These are phyloP conservation scores for Nitzschia sp. DNA, from an alignment of 108 stramenopile genomes.

Conservation along the genomic window DNA sequence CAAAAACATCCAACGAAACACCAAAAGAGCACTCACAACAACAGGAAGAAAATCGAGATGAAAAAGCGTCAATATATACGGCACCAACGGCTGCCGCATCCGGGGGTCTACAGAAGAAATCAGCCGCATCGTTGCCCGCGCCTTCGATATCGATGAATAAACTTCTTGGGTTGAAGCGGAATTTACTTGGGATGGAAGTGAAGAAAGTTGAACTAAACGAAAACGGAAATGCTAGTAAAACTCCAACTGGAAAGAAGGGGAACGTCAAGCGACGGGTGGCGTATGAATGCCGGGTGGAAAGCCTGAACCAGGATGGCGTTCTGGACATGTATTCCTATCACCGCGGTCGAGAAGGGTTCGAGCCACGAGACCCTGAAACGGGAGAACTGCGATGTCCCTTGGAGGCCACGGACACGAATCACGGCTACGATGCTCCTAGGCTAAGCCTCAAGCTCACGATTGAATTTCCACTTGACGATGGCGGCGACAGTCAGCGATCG, in stretches of 20 bases:
- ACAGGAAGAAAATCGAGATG: background rate
- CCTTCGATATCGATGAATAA: background rate
- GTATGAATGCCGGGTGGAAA: slow-evolving; percentile 14
- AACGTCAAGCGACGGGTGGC: background rate
- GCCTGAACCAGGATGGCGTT: slow-evolving; percentile 7
- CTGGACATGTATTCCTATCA: slow-evolving; percentile 81
- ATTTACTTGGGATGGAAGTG: slow-evolving; percentile 6
- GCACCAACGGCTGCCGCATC: background rate
- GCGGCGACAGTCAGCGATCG: slow-evolving; percentile 16
- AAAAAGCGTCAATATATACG: background rate
- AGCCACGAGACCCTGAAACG: slow-evolving; percentile 54
- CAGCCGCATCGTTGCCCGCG: background rate
- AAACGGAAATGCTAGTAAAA: background rate
- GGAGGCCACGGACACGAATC: slow-evolving; percentile 70
- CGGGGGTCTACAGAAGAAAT: background rate
- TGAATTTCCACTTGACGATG: slow-evolving; percentile 63
- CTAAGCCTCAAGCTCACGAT: slow-evolving; percentile 37
- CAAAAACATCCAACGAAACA: too few species aligned
- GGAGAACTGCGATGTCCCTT: slow-evolving; percentile 65
- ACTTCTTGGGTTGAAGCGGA: background rate
- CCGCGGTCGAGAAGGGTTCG: slow-evolving; percentile 70
- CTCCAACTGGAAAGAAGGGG: background rate
- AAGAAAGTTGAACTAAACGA: background rate
- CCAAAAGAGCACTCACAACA: background rate
- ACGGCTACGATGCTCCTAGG: slow-evolving; percentile 46